Evolutionary conservation across 1,284 basidiomycete genomes (phyloP).

Genomic region (Xerocomus amazonicus): DNA sequence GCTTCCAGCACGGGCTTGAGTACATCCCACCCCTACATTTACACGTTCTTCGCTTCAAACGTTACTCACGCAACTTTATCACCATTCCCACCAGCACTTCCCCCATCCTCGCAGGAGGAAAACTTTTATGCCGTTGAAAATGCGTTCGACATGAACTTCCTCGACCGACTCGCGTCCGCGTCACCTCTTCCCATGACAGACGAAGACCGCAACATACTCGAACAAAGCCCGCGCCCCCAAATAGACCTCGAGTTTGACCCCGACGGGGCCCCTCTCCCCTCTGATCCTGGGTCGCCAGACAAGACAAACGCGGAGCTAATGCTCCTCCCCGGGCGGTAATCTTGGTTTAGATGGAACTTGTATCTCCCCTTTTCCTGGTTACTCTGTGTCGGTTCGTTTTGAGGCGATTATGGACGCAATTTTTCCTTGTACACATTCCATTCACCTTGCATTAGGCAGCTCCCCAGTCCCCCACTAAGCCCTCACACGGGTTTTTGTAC

Average conservation of each 20-base stretch:
- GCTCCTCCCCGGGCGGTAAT: constrained; percentile 31
- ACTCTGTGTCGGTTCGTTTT: constrained; percentile 10
- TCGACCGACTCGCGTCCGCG: constrained; percentile 33
- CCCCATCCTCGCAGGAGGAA: constrained; percentile 16
- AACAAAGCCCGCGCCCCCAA: constrained; percentile 20
- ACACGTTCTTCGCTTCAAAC: constrained; percentile 46
- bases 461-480: neutral
- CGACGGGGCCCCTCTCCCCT: constrained; percentile 23
- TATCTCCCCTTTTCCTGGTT: too few relatives aligned
- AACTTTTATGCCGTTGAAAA: constrained; percentile 20
- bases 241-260: constrained; percentile 27
- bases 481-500: too few relatives aligned
- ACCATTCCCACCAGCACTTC: constrained; percentile 19
- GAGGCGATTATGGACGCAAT: constrained; percentile 21
- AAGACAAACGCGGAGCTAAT: constrained; percentile 28
- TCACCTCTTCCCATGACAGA: constrained; percentile 36
- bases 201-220: constrained; percentile 23
- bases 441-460: constrained; percentile 13
- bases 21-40: constrained; percentile 35
- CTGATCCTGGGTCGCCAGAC: constrained; percentile 34
- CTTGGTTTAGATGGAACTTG: neutral
- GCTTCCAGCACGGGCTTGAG: constrained; percentile 18
- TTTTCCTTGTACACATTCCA: constrained; percentile 19
- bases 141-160: constrained; percentile 21
- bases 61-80: constrained; percentile 36